A percentile compares a stretch with the other conserved stretches of the same genome.
Evolutionary conservation across 1,284 basidiomycete species (phyloP).

Genomic region (Ceratobasidium sp.): DNA sequence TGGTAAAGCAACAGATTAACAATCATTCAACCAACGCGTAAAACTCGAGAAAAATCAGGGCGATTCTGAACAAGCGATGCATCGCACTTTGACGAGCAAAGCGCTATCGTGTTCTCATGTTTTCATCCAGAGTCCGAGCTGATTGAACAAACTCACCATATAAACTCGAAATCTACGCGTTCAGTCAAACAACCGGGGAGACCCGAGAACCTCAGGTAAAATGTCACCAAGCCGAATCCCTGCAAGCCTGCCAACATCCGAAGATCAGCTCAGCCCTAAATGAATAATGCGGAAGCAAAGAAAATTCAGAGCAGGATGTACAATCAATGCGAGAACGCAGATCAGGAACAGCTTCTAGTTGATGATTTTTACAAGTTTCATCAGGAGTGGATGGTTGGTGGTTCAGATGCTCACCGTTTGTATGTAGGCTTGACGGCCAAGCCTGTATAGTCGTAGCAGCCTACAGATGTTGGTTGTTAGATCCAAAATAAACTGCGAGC

Average conservation of each 20-base stretch:
- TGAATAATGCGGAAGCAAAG: background rate
- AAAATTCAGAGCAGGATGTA: conserved; percentile 40
- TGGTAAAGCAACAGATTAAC: background rate
- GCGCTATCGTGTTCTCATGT: conserved; percentile 14
- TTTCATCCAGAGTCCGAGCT: conserved; percentile 5
- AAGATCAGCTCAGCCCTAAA: background rate
- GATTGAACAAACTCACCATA: conserved; percentile 1
- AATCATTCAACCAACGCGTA: background rate
- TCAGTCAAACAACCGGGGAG: too few species aligned
- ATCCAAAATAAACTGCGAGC: background rate
- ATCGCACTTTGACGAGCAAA: conserved; percentile 9
- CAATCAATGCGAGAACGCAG: conserved; percentile 42
- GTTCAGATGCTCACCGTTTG: background rate
- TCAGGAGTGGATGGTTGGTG: background rate
- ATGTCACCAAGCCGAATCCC: too few species aligned
- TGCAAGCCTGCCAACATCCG: background rate
- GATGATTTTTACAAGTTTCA: conserved; percentile 42
- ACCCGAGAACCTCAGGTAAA: too few species aligned
- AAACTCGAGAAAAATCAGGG: conserved; percentile 14
- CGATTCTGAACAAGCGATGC: conserved; percentile 38
- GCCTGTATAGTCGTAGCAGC: background rate
- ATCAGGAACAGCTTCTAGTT: conserved; percentile 47
- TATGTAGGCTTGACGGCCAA: too few species aligned
- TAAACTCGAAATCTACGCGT: too few species aligned
- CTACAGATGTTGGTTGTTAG: conserved; percentile 20